Percentiles rank a stretch among this genome's conserved stretches.
phyloP scores from a whole-genome alignment of 2,329 filamentous ascomycete genomes.

The Cryphonectria radicalis region DNA sequence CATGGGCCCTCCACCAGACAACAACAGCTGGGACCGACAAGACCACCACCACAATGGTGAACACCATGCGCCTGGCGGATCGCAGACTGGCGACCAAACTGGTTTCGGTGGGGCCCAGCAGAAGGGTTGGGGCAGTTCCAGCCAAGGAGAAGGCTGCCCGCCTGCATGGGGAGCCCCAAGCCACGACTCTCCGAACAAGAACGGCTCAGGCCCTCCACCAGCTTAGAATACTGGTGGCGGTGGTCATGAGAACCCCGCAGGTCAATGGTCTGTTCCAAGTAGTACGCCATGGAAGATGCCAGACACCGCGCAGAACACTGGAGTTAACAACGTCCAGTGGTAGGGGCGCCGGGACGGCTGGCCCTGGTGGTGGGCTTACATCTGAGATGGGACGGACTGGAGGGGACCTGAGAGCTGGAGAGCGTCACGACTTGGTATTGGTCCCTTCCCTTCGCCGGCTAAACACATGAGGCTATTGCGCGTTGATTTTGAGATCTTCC shows the following conservation, averaged over 20 bases:
- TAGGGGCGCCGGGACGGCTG: conserved; percentile 17
- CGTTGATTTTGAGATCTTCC: background rate
- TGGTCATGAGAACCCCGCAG: conserved; percentile 16
- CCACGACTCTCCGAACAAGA: background rate
- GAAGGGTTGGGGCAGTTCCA: background rate
- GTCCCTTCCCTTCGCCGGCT: background rate
- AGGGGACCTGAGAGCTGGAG: background rate
- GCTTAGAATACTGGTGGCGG: background rate
- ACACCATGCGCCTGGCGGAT: background rate
- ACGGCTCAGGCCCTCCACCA: background rate
- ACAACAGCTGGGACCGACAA: background rate
- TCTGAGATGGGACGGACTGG: background rate
- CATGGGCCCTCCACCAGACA: background rate
- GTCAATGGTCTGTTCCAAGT: conserved; percentile 19
- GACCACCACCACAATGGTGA: background rate
- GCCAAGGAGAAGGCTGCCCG: background rate
- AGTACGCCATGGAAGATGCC: background rate
- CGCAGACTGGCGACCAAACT: background rate
- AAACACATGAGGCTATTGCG: background rate
- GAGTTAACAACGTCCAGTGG: conserved; percentile 20
- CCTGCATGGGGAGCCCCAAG: background rate
- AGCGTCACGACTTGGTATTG: conserved; percentile 9
- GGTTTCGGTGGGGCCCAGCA: background rate
- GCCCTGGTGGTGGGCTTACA: conserved; percentile 11
- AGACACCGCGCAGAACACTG: conserved; percentile 17